These are phyloP conservation scores for Lasiosphaeria ovina DNA, from an alignment of 495 filamentous ascomycete species.

Conservation along the genomic window DNA sequence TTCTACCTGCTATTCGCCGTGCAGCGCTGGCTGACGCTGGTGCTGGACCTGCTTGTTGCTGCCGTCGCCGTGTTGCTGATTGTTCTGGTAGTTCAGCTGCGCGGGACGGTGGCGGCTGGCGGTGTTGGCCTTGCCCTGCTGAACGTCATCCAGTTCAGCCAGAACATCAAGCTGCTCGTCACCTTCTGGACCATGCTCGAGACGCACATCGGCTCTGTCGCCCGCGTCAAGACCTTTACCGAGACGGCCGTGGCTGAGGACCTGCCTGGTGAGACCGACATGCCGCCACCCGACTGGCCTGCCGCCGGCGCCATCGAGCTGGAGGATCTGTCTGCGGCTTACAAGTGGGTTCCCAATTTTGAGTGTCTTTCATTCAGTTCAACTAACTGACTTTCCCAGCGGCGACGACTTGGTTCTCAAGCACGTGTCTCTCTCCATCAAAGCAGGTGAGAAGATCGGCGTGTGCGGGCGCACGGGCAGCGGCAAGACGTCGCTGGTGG, in stretches of 20 bases:
- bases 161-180: slow-evolving; percentile 38
- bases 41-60: slow-evolving; percentile 44
- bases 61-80: slow-evolving; percentile 46
- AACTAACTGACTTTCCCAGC: neutral
- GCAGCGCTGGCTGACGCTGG: slow-evolving; percentile 46
- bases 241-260: slow-evolving; percentile 37
- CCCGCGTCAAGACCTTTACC: slow-evolving; percentile 45
- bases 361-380: neutral
- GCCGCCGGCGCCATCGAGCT: slow-evolving; percentile 34
- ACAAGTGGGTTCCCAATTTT: slow-evolving; percentile 19
- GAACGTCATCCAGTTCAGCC: slow-evolving; percentile 33
- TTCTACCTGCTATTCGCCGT: slow-evolving; percentile 46
- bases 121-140: slow-evolving; percentile 34
- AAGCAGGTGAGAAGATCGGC: slow-evolving; percentile 38
- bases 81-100: slow-evolving; percentile 38
- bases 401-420: slow-evolving; percentile 30
- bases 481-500: slow-evolving; percentile 42
- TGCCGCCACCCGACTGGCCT: slow-evolving; percentile 38
- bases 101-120: slow-evolving; percentile 32
- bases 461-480: slow-evolving; percentile 38
- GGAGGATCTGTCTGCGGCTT: slow-evolving; percentile 35
- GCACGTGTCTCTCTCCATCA: slow-evolving; percentile 34
- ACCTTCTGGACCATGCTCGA: slow-evolving; percentile 50
- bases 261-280: slow-evolving; percentile 20
- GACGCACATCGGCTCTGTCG: slow-evolving; percentile 52